A percentile compares a stretch with the other conserved stretches of the same genome.
These are phyloP conservation scores for Heterobasidion occidentale DNA, from an alignment of 1,284 basidiomycete species.

Conservation along the genomic window DNA sequence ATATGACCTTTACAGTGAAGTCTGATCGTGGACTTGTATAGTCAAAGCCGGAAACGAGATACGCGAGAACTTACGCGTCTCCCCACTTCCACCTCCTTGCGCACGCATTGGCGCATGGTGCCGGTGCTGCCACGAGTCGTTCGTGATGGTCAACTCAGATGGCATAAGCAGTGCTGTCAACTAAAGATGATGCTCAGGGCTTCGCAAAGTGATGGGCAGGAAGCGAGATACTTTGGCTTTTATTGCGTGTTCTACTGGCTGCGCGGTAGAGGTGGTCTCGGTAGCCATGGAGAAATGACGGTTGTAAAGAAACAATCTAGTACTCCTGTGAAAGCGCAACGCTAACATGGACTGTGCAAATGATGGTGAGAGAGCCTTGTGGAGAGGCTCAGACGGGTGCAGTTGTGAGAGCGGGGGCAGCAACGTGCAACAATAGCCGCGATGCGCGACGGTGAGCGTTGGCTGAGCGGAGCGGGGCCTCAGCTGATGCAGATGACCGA, in stretches of 20 bases:
- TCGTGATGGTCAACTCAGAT: slow-evolving; percentile 50
- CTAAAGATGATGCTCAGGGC: slow-evolving; percentile 25
- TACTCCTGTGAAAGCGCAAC: background rate
- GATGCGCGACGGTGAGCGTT: too few species aligned
- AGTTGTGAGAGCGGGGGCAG: too few species aligned
- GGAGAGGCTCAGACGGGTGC: background rate
- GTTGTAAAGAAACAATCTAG: slow-evolving; percentile 5
- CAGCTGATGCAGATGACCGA: background rate
- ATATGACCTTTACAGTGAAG: slow-evolving; percentile 66
- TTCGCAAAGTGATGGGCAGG: slow-evolving; percentile 6
- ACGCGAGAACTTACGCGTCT: slow-evolving; percentile 57
- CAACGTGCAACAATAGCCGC: too few species aligned
- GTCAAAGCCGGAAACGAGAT: slow-evolving; percentile 1
- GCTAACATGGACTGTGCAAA: background rate
- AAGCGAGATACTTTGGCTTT: slow-evolving; percentile 17
- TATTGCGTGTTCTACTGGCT: slow-evolving; percentile 22
- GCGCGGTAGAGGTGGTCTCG: background rate
- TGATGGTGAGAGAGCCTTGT: background rate
- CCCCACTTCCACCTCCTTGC: slow-evolving; percentile 49
- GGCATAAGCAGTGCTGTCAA: slow-evolving; percentile 51
- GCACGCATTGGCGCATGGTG: slow-evolving; percentile 72
- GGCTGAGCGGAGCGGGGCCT: too few species aligned
- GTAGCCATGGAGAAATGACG: slow-evolving; percentile 13
- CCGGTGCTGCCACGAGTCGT: slow-evolving; percentile 73
- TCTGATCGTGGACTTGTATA: slow-evolving; percentile 32